These are phyloP conservation scores for Pseudoscleropodium purum DNA, from an alignment of 225 moss, liverwort and hornwort genomes.

Conservation along the genomic window DNA sequence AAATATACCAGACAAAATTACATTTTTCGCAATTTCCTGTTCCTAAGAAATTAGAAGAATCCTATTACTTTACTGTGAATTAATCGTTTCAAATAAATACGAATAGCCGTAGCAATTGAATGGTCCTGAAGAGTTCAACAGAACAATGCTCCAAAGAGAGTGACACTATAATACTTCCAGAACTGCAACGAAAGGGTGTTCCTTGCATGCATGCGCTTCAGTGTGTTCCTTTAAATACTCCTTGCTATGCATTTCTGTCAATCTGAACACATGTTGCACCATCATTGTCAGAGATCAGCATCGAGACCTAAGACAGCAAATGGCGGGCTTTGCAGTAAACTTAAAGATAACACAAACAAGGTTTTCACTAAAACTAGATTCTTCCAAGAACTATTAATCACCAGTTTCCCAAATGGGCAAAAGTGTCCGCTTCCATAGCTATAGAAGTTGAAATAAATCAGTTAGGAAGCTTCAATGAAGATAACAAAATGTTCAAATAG, in stretches of 20 bases:
- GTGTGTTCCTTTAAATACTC: constrained; percentile 75
- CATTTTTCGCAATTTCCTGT: background rate
- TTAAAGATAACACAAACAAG: background rate
- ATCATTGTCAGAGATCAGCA: background rate
- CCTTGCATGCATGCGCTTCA: constrained; percentile 21
- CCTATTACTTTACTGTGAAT: background rate
- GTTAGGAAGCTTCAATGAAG: background rate
- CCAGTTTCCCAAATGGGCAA: background rate
- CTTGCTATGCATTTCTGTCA: constrained; percentile 71
- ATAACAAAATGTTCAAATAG: background rate
- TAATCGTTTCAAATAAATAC: background rate
- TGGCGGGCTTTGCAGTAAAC: background rate
- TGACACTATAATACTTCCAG: background rate
- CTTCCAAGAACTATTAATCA: background rate
- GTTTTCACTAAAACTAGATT: background rate
- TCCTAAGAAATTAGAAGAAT: background rate
- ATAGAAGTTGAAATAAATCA: background rate
- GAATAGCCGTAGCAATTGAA: background rate
- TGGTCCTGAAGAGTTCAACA: background rate
- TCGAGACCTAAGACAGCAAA: background rate
- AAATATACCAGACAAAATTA: background rate
- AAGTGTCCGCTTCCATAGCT: background rate
- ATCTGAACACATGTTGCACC: constrained; percentile 22
- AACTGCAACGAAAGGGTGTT: background rate
- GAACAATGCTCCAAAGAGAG: background rate